Evolutionary conservation across 129 eudicot genomes (phyloP), one percentile per base, ranked within the genome.

Genomic region (Silybum marianum): DNA sequence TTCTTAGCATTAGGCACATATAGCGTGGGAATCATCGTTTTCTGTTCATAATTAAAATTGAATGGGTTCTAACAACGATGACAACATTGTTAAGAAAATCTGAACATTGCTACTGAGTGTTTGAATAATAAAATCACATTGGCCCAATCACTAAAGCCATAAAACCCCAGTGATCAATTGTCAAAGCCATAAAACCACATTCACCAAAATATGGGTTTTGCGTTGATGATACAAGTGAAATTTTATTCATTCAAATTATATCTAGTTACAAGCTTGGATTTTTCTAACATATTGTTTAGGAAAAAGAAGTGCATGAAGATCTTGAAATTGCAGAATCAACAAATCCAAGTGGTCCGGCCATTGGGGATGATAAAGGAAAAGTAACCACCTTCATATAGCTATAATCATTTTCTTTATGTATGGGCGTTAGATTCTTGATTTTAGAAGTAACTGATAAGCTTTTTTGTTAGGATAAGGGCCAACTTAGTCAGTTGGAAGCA

Each of bases 381-480:
- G 86, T 83, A 83, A 78, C 19, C 51, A 72, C 42, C 21, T 38
- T 26, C 13, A 71, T 76, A 13, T 77, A 13, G 4, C 34, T 71
- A 70, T 60, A 38, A 77, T 70, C 46, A 21, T 42, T 38, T 18
- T 34, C n/a, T n/a, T 60, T 60, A 28, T 60, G 7, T 32, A 60
- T 3, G 19, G 24, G 25, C 23, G 46, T 51, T 34, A 63, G 67
- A 28, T 72, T 78, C 32, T 63, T 78, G 60, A 44, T 72, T 71
- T 2, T 74, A 21, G 18, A 72, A 77, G 74, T 40, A 72, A 63
- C 23, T 16, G 21, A 18, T 36, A 58, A 69, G 5, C 51, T 83
- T 77, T 66, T 66, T 78, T 91, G 72, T 58, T 83, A 91, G 98
- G 92, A 84, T 68, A 86, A 87, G 77, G 86, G 86, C 77, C 83